phyloP scores from a whole-genome alignment of 306 rosid genomes.

The Pyrus communis region DNA sequence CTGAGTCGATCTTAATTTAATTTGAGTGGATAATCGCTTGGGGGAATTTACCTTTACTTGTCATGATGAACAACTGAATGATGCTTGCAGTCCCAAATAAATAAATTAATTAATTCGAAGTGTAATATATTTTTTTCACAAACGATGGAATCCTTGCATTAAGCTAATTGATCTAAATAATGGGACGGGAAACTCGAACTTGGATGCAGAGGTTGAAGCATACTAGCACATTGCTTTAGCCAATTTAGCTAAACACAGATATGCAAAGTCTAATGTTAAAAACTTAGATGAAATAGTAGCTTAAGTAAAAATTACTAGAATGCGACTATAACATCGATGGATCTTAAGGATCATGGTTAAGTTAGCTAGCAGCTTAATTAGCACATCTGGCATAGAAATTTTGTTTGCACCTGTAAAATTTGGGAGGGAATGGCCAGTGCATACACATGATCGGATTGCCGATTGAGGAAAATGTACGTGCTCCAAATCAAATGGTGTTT shows the following conservation, averaged over 20 bases:
- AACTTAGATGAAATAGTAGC: neutral
- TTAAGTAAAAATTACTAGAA: too few relatives aligned
- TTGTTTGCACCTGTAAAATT: neutral
- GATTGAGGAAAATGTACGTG: neutral
- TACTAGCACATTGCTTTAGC: too few relatives aligned
- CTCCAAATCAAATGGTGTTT: neutral
- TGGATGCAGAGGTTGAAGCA: too few relatives aligned
- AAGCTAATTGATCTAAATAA: too few relatives aligned
- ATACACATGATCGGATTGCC: neutral
- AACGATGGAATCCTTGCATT: too few relatives aligned
- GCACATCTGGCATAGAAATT: neutral
- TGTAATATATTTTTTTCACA: too few relatives aligned
- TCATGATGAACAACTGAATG: slow-evolving; percentile 15
- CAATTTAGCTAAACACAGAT: too few relatives aligned
- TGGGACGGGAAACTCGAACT: too few relatives aligned
- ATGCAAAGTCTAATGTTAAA: too few relatives aligned
- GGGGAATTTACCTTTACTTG: slow-evolving; percentile 22
- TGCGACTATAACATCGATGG: too few relatives aligned
- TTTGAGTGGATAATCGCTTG: neutral
- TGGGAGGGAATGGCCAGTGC: neutral
- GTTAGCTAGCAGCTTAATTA: neutral
- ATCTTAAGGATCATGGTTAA: too few relatives aligned
- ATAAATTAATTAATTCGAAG: too few relatives aligned
- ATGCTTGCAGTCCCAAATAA: neutral
- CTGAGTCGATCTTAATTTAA: neutral